A percentile compares a stretch with the other conserved stretches of the same genome.
These are phyloP conservation scores for Cylindrodendrum hubeiense DNA, from an alignment of 2,329 filamentous ascomycete genomes.

Conservation along the genomic window DNA sequence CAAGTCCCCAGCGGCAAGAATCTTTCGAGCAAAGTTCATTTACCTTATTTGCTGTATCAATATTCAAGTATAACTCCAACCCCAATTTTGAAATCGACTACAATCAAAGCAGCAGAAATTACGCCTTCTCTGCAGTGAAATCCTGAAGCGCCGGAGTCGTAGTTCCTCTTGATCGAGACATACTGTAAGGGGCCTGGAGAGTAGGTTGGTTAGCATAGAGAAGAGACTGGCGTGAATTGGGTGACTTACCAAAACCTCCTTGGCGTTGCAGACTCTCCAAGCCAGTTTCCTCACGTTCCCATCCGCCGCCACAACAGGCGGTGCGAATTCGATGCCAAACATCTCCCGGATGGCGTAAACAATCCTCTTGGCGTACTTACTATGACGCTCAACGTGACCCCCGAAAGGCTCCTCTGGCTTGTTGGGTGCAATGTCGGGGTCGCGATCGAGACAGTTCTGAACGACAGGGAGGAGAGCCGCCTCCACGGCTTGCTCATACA, in stretches of 20 bases:
- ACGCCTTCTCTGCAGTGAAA: conserved; percentile 47
- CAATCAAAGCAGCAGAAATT: background rate
- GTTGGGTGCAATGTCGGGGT: conserved; percentile 89
- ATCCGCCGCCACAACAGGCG: conserved; percentile 92
- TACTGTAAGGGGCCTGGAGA: conserved; percentile 76
- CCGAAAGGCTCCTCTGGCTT: conserved; percentile 87
- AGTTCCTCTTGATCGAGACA: conserved; percentile 74
- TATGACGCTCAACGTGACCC: conserved; percentile 84
- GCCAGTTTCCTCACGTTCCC: conserved; percentile 91
- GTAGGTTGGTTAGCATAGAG: conserved; percentile 28
- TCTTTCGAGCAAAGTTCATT: background rate
- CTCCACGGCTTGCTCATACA: conserved; percentile 79
- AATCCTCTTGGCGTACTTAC: conserved; percentile 89
- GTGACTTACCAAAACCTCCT: conserved; percentile 86
- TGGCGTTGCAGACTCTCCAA: conserved; percentile 95
- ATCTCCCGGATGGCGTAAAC: conserved; percentile 96
- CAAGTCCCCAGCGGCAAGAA: background rate
- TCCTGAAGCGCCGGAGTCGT: conserved; percentile 67
- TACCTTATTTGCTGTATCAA: background rate
- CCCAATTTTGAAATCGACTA: background rate
- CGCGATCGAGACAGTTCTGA: conserved; percentile 91
- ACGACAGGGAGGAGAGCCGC: conserved; percentile 83
- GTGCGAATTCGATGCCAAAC: conserved; percentile 96
- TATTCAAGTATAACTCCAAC: background rate
- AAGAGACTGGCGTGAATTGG: background rate